Conservation (phyloP, 495 filamentous ascomycete genomes). For the Aspergillus bridgeri region DNA sequence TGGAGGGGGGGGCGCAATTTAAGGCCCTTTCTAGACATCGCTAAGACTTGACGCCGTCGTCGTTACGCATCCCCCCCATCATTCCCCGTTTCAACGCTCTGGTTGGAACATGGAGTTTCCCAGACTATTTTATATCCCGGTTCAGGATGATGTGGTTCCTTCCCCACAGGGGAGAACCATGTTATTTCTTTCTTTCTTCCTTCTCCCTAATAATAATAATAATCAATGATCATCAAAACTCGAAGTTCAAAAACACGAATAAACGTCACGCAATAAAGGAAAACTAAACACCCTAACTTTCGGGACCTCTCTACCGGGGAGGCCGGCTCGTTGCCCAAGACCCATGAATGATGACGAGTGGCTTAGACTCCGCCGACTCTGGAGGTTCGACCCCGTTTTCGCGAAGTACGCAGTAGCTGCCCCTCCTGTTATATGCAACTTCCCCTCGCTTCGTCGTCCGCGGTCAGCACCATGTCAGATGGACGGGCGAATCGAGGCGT, state of each 20-base stretch:
- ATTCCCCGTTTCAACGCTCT: constrained; percentile 13
- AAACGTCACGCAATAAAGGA: too few relatives aligned
- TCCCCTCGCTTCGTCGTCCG: not conserved
- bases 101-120: constrained; percentile 18
- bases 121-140: constrained; percentile 14
- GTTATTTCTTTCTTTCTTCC: constrained; percentile 8
- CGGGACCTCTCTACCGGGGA: constrained; percentile 15
- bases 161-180: constrained; percentile 26
- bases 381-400: constrained; percentile 4
- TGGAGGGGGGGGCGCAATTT: not conserved
- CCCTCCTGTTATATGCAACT: constrained; percentile 1
- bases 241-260: too few relatives aligned
- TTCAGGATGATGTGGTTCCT: constrained; percentile 15
- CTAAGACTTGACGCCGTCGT: constrained; percentile 21
- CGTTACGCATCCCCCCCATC: constrained; percentile 19
- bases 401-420: not conserved
- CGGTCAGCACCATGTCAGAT: not conserved
- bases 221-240: not conserved
- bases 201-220: not conserved
- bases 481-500: not conserved
- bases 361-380: constrained; percentile 8
- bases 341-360: not conserved
- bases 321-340: constrained; percentile 7
- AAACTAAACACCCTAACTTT: constrained; percentile 4
- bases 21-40: constrained; percentile 2